Evolutionary conservation across 169 alveolate species (phyloP).

Genomic region (Babesia divergens): DNA sequence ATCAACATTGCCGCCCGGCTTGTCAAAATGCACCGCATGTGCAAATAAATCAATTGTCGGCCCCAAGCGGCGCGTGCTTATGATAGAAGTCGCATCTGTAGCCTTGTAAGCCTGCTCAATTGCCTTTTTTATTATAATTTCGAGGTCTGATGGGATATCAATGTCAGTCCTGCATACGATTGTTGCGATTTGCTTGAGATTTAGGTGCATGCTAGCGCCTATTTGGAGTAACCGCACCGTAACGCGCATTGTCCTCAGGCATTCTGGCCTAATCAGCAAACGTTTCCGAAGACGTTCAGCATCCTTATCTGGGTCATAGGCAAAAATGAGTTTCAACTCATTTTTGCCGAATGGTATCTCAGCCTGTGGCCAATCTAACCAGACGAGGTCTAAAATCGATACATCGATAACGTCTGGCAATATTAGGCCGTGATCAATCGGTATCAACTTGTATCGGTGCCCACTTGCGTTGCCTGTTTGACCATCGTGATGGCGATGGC

Average conservation of each 20-base stretch:
- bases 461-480: constrained; percentile 11
- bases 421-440: constrained; percentile 98
- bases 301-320: constrained; percentile 86
- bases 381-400: constrained; percentile 93
- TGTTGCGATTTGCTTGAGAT: constrained; percentile 83
- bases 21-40: constrained; percentile 10
- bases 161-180: constrained; percentile 80
- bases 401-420: constrained; percentile 96
- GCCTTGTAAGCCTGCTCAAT: constrained; percentile 67
- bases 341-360: constrained; percentile 82
- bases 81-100: constrained; percentile 66
- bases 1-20: background rate
- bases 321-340: constrained; percentile 78
- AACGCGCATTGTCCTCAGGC: constrained; percentile 87
- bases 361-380: constrained; percentile 98
- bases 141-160: constrained; percentile 86
- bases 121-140: constrained; percentile 67
- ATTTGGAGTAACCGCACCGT: constrained; percentile 81
- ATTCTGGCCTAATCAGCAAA: constrained; percentile 82
- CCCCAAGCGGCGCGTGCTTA: constrained; percentile 65
- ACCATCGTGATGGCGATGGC: constrained; percentile 58
- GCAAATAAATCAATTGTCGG: constrained; percentile 29
- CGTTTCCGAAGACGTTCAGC: constrained; percentile 82
- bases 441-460: constrained; percentile 88
- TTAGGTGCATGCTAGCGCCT: constrained; percentile 84